Evolutionary conservation across 306 rosid genomes (phyloP), one percentile per base, ranked within the genome.

Genomic region (Dalbergia oliveri): DNA sequence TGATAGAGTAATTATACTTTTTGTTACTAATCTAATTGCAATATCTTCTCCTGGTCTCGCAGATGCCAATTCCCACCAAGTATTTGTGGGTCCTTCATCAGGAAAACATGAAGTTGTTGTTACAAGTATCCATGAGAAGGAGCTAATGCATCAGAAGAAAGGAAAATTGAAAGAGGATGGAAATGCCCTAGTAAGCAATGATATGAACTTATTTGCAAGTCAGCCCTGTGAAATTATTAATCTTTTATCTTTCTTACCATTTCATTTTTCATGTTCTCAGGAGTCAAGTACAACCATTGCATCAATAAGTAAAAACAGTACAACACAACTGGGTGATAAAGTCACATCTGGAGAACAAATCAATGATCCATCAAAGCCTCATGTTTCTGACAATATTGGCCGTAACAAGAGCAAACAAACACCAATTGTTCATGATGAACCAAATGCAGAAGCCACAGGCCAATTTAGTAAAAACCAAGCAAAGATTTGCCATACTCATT

Each of bases 11-110:
- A 47, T 13, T 44, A 3, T 3, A 2, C 31, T 41, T 3, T 39
- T 19, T 16, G 11, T 50, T 33, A 58, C 18, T 75, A 69, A 49
- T 82, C 16, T 47, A 44, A 53, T 21, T 66, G 14, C 34, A 3
- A 13, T 58, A 4, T 60, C 12, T 5, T 69, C 4, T 54, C 49
- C 16, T 34, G 69, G 54, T 66, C 15, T 69, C 69, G 67, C 76
- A 82, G 78, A 54, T 58, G 9, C 50, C 73, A 50, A 82, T n/a
- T 47, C 66, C 15, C 66, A 58, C 16, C 5, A 66, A 45, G 33
- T 57, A 16, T 11, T 60, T 31, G 9, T 26, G 23, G 13, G n/a
- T 45, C 16, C 57, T 68, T 75, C 63, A 21, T 7, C 35, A 26
- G 84, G 13, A 80, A 57, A 41, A 45, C 41, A 26, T 2, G 56